Conservation (phyloP, 208 protist genomes). For the Angomonas deanei region DNA sequence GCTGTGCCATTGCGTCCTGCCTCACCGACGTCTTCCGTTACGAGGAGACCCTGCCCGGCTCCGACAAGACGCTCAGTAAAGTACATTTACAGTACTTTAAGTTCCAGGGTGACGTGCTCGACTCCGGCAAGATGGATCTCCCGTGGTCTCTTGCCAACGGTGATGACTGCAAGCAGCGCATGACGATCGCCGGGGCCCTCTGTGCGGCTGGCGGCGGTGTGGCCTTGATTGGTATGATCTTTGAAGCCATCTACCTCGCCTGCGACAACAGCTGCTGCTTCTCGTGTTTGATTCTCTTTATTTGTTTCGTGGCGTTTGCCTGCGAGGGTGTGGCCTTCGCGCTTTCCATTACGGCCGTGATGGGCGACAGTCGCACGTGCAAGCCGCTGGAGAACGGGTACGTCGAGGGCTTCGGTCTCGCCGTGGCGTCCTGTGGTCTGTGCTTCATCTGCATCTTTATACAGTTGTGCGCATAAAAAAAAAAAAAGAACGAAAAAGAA, state of each 20-base stretch:
- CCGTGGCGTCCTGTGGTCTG: not conserved
- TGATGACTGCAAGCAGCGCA: not conserved
- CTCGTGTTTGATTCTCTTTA: not conserved
- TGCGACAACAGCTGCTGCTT: constrained; percentile 2
- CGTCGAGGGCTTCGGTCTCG: constrained; percentile 16
- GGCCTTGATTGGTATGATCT: not conserved
- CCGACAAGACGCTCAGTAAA: not conserved
- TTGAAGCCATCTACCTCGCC: not conserved
- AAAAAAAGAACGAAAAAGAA: constrained; percentile 2
- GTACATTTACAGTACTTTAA: not conserved
- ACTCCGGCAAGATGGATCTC: not conserved
- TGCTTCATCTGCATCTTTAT: constrained; percentile 13
- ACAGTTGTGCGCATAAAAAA: constrained; percentile 12
- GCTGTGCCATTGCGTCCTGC: constrained; percentile 4
- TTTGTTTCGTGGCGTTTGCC: constrained; percentile 8
- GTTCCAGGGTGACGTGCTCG: not conserved
- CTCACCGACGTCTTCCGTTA: constrained; percentile 8
- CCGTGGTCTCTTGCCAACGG: not conserved
- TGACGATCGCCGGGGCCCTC: constrained; percentile 4
- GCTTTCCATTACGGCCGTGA: not conserved
- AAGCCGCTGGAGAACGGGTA: not conserved
- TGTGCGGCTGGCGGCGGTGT: constrained; percentile 3
- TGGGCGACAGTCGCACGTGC: constrained; percentile 7
- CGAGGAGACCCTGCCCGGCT: not conserved
- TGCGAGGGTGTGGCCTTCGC: constrained; percentile 8